phyloP scores from a whole-genome alignment of 2,329 filamentous ascomycete genomes.

The Parastagonospora nodorum region DNA sequence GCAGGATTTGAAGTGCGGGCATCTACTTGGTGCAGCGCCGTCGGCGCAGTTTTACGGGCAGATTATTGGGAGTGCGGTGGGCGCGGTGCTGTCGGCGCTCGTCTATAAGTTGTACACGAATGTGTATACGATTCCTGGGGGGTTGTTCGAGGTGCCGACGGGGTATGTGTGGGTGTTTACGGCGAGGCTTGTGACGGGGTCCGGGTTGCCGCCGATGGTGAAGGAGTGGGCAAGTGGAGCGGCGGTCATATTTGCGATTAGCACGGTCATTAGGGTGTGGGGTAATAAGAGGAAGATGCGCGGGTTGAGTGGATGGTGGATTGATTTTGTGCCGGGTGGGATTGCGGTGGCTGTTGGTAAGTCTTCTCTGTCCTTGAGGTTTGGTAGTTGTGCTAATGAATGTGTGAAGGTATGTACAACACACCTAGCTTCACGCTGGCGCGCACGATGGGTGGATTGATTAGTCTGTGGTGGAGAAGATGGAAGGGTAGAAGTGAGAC shows the following conservation, averaged over 20 bases:
- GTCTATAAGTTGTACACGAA: slow-evolving; percentile 90
- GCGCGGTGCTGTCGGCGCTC: slow-evolving; percentile 81
- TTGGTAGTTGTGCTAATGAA: slow-evolving; percentile 28
- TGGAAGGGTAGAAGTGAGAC: slow-evolving; percentile 62
- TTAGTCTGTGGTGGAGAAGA: slow-evolving; percentile 8
- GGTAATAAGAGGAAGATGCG: slow-evolving; percentile 35
- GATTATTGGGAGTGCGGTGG: slow-evolving; percentile 84
- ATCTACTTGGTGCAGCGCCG: slow-evolving; percentile 87
- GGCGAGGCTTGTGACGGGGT: slow-evolving; percentile 86
- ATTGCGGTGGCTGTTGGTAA: slow-evolving; percentile 92
- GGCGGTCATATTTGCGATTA: slow-evolving; percentile 72
- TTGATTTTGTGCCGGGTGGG: slow-evolving; percentile 81
- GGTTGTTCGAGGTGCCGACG: slow-evolving; percentile 90
- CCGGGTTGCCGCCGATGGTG: slow-evolving; percentile 84
- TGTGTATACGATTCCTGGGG: slow-evolving; percentile 86
- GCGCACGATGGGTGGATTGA: slow-evolving; percentile 74
- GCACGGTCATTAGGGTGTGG: slow-evolving; percentile 69
- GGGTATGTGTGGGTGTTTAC: slow-evolving; percentile 98
- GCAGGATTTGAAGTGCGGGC: slow-evolving; percentile 96
- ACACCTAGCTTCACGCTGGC: slow-evolving; percentile 94
- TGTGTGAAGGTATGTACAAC: slow-evolving; percentile 80
- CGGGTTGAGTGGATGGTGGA: slow-evolving; percentile 61
- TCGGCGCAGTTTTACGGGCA: slow-evolving; percentile 98
- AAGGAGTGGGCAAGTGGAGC: slow-evolving; percentile 77
- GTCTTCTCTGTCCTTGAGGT: slow-evolving; percentile 28